Percentiles rank a stretch among this genome's conserved stretches.
phyloP scores from a whole-genome alignment of 2,329 filamentous ascomycete genomes.

The Phyllosticta citrichinensis region DNA sequence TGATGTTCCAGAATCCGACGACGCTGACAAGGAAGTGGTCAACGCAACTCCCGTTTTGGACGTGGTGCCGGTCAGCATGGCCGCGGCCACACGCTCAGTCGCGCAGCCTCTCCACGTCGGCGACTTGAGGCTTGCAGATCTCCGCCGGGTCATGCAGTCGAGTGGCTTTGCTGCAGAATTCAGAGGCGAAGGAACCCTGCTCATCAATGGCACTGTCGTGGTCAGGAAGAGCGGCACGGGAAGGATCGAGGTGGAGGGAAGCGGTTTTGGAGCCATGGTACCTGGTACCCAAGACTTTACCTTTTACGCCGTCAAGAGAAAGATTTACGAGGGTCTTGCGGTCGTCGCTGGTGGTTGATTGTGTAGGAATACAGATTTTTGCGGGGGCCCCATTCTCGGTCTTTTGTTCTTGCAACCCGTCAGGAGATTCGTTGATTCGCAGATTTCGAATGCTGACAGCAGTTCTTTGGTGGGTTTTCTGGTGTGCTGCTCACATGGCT shows the following conservation, averaged over 20 bases:
- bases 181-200: constrained; percentile 78
- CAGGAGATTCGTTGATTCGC: neutral
- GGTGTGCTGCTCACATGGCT: neutral
- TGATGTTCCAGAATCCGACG: constrained; percentile 27
- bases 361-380: neutral
- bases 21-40: constrained; percentile 27
- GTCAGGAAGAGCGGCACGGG: constrained; percentile 84
- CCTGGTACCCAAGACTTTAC: constrained; percentile 49
- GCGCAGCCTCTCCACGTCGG: constrained; percentile 90
- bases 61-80: constrained; percentile 49
- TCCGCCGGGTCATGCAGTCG: constrained; percentile 72
- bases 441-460: neutral
- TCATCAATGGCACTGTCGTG: constrained; percentile 80
- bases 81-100: constrained; percentile 63
- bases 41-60: constrained; percentile 43
- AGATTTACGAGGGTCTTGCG: constrained; percentile 88
- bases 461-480: neutral
- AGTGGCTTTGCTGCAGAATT: constrained; percentile 85
- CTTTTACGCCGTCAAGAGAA: constrained; percentile 78
- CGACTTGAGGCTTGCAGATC: constrained; percentile 78
- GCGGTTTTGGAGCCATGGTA: constrained; percentile 30
- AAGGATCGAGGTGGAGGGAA: constrained; percentile 76
- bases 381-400: neutral
- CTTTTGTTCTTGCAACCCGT: neutral
- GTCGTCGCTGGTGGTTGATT: constrained; percentile 63